Evolutionary conservation across 2,329 filamentous ascomycete genomes (phyloP), one percentile per base, ranked within the genome.

Genomic region (Aspergillus costaricaensis): DNA sequence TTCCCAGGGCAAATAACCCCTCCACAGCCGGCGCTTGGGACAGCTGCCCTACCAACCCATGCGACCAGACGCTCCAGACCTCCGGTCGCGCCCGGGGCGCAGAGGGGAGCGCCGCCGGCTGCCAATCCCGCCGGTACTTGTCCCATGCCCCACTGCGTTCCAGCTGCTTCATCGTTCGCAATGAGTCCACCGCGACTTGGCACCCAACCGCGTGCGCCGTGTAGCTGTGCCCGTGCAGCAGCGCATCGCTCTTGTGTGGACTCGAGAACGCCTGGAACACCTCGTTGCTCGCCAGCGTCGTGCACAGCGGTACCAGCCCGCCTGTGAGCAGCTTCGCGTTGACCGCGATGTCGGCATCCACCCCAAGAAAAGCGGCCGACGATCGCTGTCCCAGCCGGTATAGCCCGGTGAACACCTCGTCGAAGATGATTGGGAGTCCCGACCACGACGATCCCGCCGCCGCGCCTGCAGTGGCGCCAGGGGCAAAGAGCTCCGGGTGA

Each of bases 401-500:
- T 4, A 96, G 80, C 1, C 91, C 91, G 0, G 91, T 94, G 76
- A 96, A 96, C 38, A 96, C 91, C 72, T 96, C 92, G 71, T 96
- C 91, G 65, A 92, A 91, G 66, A 96, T 82, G 41, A 96, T 79
- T 0, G 92, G 91, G 4, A 96, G 83, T 2, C 91, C 91, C 1
- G 82, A 81, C 91, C 91, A 96, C 17, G 69, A 65, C 56, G 32
- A 36, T 36, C 69, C 61, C 6, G 52, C 53, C 30, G 21, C 17
- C 17, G 19, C 21, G 14, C 21, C n/a, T 5, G 56, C n/a, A 41
- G 19, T 38, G 23, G 39, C n/a, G 39, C 47, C 10, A 56, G 63
- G 48, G 49, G 77, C 74, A 66, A 91, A 89, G 5, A 89, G 76
- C 14, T 84, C 71, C 0, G 85, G 77, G 7, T 83, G 85, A 3